Base-by-base conservation (phyloP, 225 moss, liverwort and hornwort species). In the Bryoerythrophyllum caledonicum region DNA sequence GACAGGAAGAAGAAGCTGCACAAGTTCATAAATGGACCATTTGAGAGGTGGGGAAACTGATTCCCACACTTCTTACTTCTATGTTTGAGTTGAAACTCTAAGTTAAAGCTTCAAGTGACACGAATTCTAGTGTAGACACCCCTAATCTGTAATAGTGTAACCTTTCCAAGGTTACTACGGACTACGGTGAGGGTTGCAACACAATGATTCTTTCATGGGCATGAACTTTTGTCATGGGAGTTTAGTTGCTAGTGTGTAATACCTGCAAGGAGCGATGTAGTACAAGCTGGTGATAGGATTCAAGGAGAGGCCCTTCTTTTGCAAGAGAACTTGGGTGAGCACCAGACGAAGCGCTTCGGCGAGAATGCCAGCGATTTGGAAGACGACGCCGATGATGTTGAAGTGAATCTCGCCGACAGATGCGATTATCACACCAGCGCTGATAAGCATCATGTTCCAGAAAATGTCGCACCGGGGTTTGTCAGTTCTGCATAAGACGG, bases 301-400 rank as follows among this genome's bases (percentile, higher is more conserved):
- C 60, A 81, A 43, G 5, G 76, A 76, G 23, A 81, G 76, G 14
- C 81, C 81, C 44, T 81, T 81, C 53, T 72, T 71, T 52, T 81
- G 72, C 28, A 81, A 40, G 5, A 81, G 76, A 20, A 82, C 72
- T 66, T 85, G 78, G 13, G 68, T 76, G 25, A 85, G 38, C 54
- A 82, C 79, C 34, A 85, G 71, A 27, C 85, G 81, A 38, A 81
- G 68, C 34, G 82, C 78, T 67, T 85, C 85, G 8, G 61, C 79
- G 24, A 73, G 8, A 14, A 85, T 75, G 15, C 82, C 82, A 16
- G 78, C 54, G 14, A 85, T 21, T 72, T 85, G 82, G 71, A 73
- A 78, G 16, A 78, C 13, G 8, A 76, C 72, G 10, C 82, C 82
- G 2, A 69, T 12, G 1, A 78, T 63, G 48, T 82, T 78, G 82